Evolutionary conservation across 1,139 yeast genomes (phyloP).

Genomic region (Hyphopichia burtonii): DNA sequence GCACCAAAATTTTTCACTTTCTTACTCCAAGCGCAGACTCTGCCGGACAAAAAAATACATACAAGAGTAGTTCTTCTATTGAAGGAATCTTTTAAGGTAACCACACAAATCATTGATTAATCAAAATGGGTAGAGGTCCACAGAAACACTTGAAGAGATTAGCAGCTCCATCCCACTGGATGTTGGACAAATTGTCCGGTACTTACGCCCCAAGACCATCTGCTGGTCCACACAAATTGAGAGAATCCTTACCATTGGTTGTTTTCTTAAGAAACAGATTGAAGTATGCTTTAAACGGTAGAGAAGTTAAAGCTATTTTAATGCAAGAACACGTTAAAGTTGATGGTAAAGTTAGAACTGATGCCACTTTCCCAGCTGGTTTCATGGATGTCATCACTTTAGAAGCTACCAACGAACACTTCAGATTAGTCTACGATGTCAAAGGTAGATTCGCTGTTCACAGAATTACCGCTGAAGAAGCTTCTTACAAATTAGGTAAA

Average conservation of each 20-base stretch:
- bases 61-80: background rate
- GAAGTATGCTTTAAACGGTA: conserved; percentile 98
- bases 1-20: conserved; percentile 9
- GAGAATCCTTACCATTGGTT: conserved; percentile 98
- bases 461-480: conserved; percentile 99
- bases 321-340: conserved; percentile 99
- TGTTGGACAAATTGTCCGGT: conserved; percentile 99
- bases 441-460: conserved; percentile 99
- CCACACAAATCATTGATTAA: background rate
- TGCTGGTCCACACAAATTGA: conserved; percentile 99
- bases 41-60: background rate
- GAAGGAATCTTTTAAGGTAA: background rate
- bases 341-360: conserved; percentile 99
- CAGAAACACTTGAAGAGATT: conserved; percentile 47
- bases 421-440: conserved; percentile 96
- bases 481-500: conserved; percentile 95
- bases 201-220: conserved; percentile 99
- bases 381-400: conserved; percentile 97
- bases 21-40: background rate
- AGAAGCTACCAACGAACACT: conserved; percentile 98
- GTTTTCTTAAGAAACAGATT: conserved; percentile 99
- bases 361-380: conserved; percentile 98
- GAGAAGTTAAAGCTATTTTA: conserved; percentile 98
- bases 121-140: conserved; percentile 32
- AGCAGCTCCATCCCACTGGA: conserved; percentile 96